Evolutionary conservation across 179 eudicot species (phyloP).

Genomic region (Vitellaria paradoxa): DNA sequence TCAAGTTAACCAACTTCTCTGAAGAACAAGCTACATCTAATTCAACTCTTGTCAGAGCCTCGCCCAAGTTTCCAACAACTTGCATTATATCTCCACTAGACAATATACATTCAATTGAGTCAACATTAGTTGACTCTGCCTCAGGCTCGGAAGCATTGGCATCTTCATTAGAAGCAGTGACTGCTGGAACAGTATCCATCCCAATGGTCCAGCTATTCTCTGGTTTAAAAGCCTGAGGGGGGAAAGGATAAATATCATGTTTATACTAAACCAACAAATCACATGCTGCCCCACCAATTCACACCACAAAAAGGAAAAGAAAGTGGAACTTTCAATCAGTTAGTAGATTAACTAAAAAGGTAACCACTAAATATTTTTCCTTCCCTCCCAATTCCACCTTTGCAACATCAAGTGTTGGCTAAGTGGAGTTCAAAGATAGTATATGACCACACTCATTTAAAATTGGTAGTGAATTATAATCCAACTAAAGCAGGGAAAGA

Average conservation of each 20-base stretch:
- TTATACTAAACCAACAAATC: not conserved
- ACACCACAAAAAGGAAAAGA: not conserved
- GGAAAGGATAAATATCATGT: not conserved
- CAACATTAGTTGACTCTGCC: slow-evolving; percentile 29
- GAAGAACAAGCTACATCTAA: slow-evolving; percentile 64
- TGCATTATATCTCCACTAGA: slow-evolving; percentile 40
- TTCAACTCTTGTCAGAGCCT: slow-evolving; percentile 49
- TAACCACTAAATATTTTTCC: too few relatives aligned
- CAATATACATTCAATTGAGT: slow-evolving; percentile 29
- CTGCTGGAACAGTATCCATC: slow-evolving; percentile 37
- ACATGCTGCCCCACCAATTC: not conserved
- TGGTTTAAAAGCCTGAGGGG: slow-evolving; percentile 11
- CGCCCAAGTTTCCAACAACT: slow-evolving; percentile 37
- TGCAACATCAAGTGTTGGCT: too few relatives aligned
- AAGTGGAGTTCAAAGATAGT: too few relatives aligned
- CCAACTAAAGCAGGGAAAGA: too few relatives aligned
- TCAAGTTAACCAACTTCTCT: slow-evolving; percentile 81
- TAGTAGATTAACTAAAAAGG: too few relatives aligned
- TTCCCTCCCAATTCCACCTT: too few relatives aligned
- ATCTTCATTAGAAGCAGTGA: slow-evolving; percentile 35
- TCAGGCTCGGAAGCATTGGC: slow-evolving; percentile 39
- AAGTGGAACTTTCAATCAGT: not conserved
- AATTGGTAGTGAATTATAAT: too few relatives aligned
- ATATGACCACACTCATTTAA: too few relatives aligned
- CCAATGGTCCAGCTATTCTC: slow-evolving; percentile 14